Percentiles rank a stretch among this genome's conserved stretches.
Evolutionary conservation across 169 alveolate genomes (phyloP).

Genomic region (Neospora caninum): DNA sequence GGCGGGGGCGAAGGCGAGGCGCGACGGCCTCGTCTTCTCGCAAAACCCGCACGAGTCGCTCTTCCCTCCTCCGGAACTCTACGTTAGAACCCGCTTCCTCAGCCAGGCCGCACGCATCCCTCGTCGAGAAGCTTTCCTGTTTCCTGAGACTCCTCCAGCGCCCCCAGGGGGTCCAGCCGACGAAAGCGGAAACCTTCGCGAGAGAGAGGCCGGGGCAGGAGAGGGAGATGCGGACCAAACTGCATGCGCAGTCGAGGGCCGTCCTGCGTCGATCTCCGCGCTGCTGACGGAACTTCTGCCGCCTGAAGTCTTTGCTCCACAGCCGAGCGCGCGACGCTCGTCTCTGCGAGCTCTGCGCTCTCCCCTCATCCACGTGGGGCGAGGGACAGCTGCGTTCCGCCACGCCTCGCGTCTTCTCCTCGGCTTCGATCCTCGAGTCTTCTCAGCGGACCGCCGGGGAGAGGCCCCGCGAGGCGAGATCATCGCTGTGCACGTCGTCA

Average conservation of each 20-base stretch:
- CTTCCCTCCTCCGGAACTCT: neutral
- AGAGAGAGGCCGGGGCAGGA: no score
- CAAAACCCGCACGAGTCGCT: neutral
- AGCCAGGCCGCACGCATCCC: neutral
- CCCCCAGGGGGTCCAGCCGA: neutral
- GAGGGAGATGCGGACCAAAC: neutral
- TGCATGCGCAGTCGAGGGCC: neutral
- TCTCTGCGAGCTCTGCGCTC: neutral
- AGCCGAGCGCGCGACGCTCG: neutral
- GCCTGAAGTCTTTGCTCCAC: neutral
- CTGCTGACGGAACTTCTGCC: neutral
- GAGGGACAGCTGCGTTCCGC: neutral
- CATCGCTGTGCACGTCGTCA: neutral
- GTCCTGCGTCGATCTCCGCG: neutral
- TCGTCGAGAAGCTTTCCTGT: neutral
- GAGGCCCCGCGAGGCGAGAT: neutral
- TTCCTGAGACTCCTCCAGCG: neutral
- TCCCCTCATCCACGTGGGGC: neutral
- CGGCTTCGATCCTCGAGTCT: neutral
- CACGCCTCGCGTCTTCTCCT: neutral
- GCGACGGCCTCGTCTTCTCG: slow-evolving; percentile 11
- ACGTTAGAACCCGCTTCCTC: neutral
- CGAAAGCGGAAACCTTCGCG: neutral
- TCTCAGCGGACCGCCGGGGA: neutral
- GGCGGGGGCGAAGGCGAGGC: neutral